phyloP scores from a whole-genome alignment of 768 basidiomycete species.

The Phaeotremella fagi region DNA sequence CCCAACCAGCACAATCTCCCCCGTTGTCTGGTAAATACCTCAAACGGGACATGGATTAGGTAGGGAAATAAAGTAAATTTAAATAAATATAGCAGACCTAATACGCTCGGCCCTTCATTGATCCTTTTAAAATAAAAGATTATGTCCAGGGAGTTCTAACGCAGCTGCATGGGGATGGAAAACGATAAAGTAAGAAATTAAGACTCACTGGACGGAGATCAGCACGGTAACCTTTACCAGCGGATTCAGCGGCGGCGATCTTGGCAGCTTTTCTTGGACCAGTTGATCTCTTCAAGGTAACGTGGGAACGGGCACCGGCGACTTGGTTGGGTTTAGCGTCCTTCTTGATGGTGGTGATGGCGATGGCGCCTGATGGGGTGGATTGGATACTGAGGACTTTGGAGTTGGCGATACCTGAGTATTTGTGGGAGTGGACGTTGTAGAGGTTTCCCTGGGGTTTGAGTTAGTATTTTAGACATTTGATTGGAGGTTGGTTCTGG shows the following conservation, averaged over 20 bases:
- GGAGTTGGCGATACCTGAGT: conserved; percentile 78
- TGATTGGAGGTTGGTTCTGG: background rate
- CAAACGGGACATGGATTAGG: conserved; percentile 6
- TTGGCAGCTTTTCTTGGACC: conserved; percentile 45
- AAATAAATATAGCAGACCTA: conserved; percentile 31
- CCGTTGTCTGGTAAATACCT: conserved; percentile 5
- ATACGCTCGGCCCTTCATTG: conserved; percentile 43
- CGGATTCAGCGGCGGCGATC: conserved; percentile 47
- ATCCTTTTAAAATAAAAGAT: too few relatives aligned
- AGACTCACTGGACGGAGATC: conserved; percentile 47
- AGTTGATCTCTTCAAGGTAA: conserved; percentile 37
- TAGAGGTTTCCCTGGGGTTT: conserved; percentile 59
- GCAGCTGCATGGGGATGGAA: conserved; percentile 24
- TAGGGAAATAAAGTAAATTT: background rate
- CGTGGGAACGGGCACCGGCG: conserved; percentile 34
- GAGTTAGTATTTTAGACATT: background rate
- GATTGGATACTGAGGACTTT: conserved; percentile 54
- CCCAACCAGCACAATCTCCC: conserved; percentile 20
- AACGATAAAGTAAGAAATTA: background rate
- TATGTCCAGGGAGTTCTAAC: conserved; percentile 41
- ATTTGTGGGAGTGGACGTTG: conserved; percentile 87
- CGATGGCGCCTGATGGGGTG: conserved; percentile 32
- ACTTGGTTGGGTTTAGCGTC: conserved; percentile 44
- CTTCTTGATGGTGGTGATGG: conserved; percentile 45
- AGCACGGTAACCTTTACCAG: conserved; percentile 47